These are phyloP conservation scores for Cutaneotrichosporon sp. DNA, from an alignment of 1,284 basidiomycete genomes.

Conservation along the genomic window DNA sequence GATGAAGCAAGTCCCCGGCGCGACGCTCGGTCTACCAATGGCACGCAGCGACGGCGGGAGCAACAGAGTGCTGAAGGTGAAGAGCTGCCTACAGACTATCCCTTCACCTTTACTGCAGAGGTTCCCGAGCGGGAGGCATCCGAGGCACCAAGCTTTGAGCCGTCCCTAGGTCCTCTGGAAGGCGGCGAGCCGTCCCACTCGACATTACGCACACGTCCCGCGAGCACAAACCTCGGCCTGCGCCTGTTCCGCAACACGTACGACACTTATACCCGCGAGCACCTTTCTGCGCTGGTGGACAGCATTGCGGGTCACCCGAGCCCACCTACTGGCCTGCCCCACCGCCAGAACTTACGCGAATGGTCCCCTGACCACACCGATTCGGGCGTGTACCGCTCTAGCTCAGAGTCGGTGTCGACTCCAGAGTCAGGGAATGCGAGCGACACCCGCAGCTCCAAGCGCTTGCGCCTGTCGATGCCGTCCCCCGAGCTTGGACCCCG, in stretches of 20 bases:
- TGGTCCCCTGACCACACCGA: constrained; percentile 19
- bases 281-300: constrained; percentile 84
- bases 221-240: constrained; percentile 64
- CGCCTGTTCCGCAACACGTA: constrained; percentile 80
- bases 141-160: constrained; percentile 5
- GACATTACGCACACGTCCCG: constrained; percentile 18
- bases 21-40: too few relatives aligned
- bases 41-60: too few relatives aligned
- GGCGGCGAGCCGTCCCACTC: constrained; percentile 32
- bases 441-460: constrained; percentile 33
- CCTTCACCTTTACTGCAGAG: constrained; percentile 70
- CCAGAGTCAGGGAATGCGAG: constrained; percentile 17
- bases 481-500: constrained; percentile 15
- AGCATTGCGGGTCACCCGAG: constrained; percentile 66
- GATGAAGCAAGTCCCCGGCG: background rate
- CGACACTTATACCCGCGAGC: constrained; percentile 87
- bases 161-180: constrained; percentile 16
- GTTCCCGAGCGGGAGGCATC: constrained; percentile 3
- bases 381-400: constrained; percentile 2
- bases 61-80: too few relatives aligned
- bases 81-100: constrained; percentile 44
- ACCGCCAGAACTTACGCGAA: constrained; percentile 17
- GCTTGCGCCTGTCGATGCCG: constrained; percentile 29
- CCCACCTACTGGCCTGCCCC: constrained; percentile 53
- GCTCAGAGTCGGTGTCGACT: constrained; percentile 4